Percentiles rank a stretch among this genome's conserved stretches.
Conservation (phyloP, 805 yeast genomes). For the Ogataea siamensis region DNA sequence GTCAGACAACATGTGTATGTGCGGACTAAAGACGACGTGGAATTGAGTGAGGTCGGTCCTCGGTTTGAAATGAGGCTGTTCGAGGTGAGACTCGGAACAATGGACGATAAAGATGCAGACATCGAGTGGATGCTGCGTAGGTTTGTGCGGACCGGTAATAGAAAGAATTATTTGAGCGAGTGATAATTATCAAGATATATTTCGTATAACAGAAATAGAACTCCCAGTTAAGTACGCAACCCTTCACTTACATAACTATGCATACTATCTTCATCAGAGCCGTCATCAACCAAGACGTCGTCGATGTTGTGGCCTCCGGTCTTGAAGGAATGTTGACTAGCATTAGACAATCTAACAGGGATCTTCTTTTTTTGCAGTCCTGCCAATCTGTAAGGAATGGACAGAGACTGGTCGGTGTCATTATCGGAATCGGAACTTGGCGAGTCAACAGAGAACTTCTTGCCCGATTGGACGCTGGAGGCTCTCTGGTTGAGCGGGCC, state of each 20-base stretch:
- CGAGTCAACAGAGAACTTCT: slow-evolving; percentile 27
- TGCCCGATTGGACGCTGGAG: slow-evolving; percentile 16
- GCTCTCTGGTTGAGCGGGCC: slow-evolving; percentile 23
- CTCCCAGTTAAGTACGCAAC: slow-evolving; percentile 25
- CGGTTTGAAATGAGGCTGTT: slow-evolving; percentile 94
- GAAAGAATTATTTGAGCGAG: slow-evolving; percentile 76
- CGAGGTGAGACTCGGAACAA: slow-evolving; percentile 83
- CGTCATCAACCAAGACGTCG: slow-evolving; percentile 20
- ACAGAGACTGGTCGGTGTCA: slow-evolving; percentile 16
- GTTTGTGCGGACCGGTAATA: slow-evolving; percentile 90
- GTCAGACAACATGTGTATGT: slow-evolving; percentile 96
- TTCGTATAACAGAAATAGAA: slow-evolving; percentile 8
- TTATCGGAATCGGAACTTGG: slow-evolving; percentile 26
- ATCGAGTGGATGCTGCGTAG: slow-evolving; percentile 96
- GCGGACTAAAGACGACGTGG: slow-evolving; percentile 82
- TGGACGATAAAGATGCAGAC: slow-evolving; percentile 95
- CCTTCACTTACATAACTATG: slow-evolving; percentile 32
- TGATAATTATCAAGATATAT: slow-evolving; percentile 6
- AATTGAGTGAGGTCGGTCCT: slow-evolving; percentile 97
- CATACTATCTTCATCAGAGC: slow-evolving; percentile 26
- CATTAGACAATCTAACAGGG: slow-evolving; percentile 13
- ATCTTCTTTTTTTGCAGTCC: slow-evolving; percentile 25
- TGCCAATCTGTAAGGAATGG: slow-evolving; percentile 20
- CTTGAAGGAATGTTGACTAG: slow-evolving; percentile 13
- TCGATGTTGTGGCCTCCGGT: slow-evolving; percentile 18